These are phyloP conservation scores for Apocynum venetum DNA, from an alignment of 257 asterid species.

Conservation along the genomic window DNA sequence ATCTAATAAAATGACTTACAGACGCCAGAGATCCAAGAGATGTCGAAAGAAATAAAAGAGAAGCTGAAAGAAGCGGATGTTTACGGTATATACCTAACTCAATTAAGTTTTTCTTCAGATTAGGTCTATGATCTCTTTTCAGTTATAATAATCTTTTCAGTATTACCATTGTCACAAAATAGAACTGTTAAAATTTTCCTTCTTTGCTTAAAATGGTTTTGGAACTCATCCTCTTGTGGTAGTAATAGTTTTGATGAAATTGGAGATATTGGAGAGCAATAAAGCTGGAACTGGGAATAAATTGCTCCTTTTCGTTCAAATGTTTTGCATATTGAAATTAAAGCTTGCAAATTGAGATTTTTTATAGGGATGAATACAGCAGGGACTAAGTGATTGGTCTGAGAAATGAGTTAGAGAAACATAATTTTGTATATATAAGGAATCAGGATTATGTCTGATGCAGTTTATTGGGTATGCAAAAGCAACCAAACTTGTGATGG, in stretches of 20 bases:
- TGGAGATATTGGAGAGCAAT: not conserved
- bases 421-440: too few relatives aligned
- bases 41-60: constrained; percentile 81
- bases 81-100: constrained; percentile 40
- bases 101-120: not conserved
- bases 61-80: constrained; percentile 79
- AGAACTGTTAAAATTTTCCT: not conserved
- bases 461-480: too few relatives aligned
- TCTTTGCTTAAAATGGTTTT: not conserved
- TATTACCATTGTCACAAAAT: not conserved
- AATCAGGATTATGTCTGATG: too few relatives aligned
- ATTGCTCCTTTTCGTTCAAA: not conserved
- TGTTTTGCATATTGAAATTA: not conserved
- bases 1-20: constrained; percentile 27
- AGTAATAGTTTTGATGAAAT: not conserved
- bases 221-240: constrained; percentile 7
- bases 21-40: constrained; percentile 73
- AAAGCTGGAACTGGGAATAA: not conserved
- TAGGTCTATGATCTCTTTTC: not conserved
- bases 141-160: not conserved
- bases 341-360: not conserved
- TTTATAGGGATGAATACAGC: too few relatives aligned
- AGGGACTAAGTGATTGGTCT: too few relatives aligned
- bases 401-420: too few relatives aligned
- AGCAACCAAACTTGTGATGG: too few relatives aligned